These are phyloP conservation scores for Casuarina glauca DNA, from an alignment of 306 rosid species.

Conservation along the genomic window DNA sequence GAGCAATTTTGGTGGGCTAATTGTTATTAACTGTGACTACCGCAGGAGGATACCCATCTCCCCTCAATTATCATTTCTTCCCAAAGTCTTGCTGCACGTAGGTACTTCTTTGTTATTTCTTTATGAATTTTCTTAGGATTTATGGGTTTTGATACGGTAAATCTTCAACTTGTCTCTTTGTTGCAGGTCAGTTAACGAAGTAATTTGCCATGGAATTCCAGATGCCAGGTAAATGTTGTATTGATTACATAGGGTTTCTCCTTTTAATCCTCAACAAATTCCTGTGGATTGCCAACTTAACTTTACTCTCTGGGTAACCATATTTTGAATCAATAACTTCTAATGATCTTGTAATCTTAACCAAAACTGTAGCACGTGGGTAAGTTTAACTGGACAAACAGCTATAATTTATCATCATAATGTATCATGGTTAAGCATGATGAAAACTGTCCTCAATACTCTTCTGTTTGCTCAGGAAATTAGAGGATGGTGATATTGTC, in stretches of 20 bases:
- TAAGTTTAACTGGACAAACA: neutral
- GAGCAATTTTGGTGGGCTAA: neutral
- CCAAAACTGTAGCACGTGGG: neutral
- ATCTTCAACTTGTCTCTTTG: constrained; percentile 22
- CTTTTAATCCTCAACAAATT: neutral
- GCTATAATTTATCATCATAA: neutral
- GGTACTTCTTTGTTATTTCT: constrained; percentile 51
- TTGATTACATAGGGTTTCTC: neutral
- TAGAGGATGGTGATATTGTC: constrained; percentile 95
- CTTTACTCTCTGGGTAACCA: neutral
- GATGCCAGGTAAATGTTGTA: constrained; percentile 71
- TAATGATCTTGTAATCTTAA: neutral
- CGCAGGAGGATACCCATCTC: constrained; percentile 96
- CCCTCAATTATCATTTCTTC: constrained; percentile 88
- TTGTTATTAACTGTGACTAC: constrained; percentile 17
- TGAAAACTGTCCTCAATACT: constrained; percentile 11
- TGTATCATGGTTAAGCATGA: neutral
- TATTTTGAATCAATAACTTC: neutral
- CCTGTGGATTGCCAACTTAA: neutral
- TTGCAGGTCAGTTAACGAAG: constrained; percentile 94
- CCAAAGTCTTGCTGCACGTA: constrained; percentile 99
- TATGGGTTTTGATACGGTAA: constrained; percentile 21
- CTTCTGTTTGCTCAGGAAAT: constrained; percentile 61
- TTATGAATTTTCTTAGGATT: neutral
- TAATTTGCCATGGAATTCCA: constrained; percentile 98